Evolutionary conservation across 2,329 filamentous ascomycete species (phyloP).

Genomic region (Colletotrichum destructivum): DNA sequence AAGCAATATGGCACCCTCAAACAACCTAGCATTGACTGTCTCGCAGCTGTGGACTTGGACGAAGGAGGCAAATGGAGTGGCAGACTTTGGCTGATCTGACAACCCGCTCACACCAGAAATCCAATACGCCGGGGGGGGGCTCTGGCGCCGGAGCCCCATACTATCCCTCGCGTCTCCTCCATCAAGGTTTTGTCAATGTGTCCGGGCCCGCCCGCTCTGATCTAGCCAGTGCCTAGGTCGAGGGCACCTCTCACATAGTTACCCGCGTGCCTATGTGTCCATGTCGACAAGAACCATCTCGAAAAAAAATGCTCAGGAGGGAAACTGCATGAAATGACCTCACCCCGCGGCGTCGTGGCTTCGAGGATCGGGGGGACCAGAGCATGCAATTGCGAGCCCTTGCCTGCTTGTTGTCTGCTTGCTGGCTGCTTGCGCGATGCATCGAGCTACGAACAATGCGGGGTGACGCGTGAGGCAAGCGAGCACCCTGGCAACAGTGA

Average conservation of each 20-base stretch:
- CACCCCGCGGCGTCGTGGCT: constrained; percentile 15
- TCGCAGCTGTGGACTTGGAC: no score
- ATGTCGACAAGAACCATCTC: background rate
- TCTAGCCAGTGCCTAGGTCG: background rate
- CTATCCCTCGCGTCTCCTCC: constrained; percentile 17
- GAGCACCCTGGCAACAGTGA: constrained; percentile 8
- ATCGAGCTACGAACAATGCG: constrained; percentile 27
- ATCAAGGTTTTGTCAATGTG: constrained; percentile 22
- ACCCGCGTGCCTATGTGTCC: background rate
- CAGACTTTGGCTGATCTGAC: constrained; percentile 34
- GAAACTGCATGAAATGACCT: constrained; percentile 40
- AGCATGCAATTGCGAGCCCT: constrained; percentile 8
- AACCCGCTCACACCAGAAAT: constrained; percentile 37
- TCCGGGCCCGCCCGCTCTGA: background rate
- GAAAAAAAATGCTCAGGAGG: background rate
- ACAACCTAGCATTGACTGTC: constrained; percentile 1
- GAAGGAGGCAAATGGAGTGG: background rate
- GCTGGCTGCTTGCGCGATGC: constrained; percentile 2
- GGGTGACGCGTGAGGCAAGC: constrained; percentile 18
- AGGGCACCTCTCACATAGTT: background rate
- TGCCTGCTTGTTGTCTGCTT: constrained; percentile 12
- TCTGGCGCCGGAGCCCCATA: constrained; percentile 9
- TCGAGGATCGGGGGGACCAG: constrained; percentile 8
- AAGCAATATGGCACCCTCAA: background rate
- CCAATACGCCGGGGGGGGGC: background rate